Percentiles rank a stretch among this genome's conserved stretches.
These are phyloP conservation scores for Oryza punctata DNA, from an alignment of 176 grass and related monocot species.

Conservation along the genomic window DNA sequence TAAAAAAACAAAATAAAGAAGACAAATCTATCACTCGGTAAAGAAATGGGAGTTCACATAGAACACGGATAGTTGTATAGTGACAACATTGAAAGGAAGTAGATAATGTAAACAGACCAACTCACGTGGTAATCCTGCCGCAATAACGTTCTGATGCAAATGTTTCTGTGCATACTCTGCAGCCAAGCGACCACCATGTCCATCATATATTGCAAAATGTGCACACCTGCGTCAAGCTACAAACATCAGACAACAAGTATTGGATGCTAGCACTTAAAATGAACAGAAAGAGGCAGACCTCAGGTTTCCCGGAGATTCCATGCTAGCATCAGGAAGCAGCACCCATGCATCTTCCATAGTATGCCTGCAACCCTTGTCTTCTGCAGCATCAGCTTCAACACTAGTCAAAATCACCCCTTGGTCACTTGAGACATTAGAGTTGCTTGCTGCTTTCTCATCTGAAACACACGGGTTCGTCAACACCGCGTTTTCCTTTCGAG, in stretches of 20 bases:
- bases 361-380: slow-evolving; percentile 88
- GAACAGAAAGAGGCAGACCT: slow-evolving; percentile 53
- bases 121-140: slow-evolving; percentile 99
- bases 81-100: slow-evolving; percentile 27
- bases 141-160: slow-evolving; percentile 78
- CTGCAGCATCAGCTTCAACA: slow-evolving; percentile 75
- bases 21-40: background rate
- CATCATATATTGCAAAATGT: slow-evolving; percentile 91
- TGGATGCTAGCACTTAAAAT: background rate
- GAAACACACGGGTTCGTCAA: background rate
- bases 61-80: background rate
- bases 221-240: slow-evolving; percentile 53
- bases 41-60: background rate
- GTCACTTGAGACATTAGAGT: slow-evolving; percentile 29
- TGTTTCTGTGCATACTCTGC: slow-evolving; percentile 82
- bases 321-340: slow-evolving; percentile 55
- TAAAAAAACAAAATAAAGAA: background rate
- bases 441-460: slow-evolving; percentile 17
- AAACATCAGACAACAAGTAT: background rate
- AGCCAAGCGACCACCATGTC: slow-evolving; percentile 76
- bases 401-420: slow-evolving; percentile 34
- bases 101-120: slow-evolving; percentile 86
- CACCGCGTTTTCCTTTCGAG: slow-evolving; percentile 1
- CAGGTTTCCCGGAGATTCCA: slow-evolving; percentile 53
- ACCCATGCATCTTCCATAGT: slow-evolving; percentile 90